Percentiles rank a stretch among this genome's conserved stretches.
These are phyloP conservation scores for Eragrostis curvula DNA, from an alignment of 176 grass and related monocot species.

Conservation along the genomic window DNA sequence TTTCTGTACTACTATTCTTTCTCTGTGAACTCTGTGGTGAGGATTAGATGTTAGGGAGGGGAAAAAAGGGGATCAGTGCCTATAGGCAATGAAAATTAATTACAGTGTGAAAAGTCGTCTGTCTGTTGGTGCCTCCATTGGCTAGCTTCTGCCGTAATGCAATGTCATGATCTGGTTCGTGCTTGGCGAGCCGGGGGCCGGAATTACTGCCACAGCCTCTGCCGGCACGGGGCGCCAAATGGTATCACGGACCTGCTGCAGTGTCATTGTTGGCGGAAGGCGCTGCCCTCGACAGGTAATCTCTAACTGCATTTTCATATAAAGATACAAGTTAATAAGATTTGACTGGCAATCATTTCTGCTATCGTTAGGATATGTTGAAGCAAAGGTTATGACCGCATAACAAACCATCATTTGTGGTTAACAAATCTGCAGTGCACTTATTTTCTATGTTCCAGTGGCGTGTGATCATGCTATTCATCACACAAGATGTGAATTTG, in stretches of 20 bases:
- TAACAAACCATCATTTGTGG: not conserved
- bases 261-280: slow-evolving; percentile 55
- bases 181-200: slow-evolving; percentile 47
- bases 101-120: slow-evolving; percentile 46
- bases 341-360: slow-evolving; percentile 17
- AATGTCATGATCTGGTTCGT: slow-evolving; percentile 54
- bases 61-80: slow-evolving; percentile 51
- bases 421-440: not conserved
- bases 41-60: slow-evolving; percentile 56
- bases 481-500: not conserved
- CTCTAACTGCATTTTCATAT: slow-evolving; percentile 66
- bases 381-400: not conserved
- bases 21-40: slow-evolving; percentile 52
- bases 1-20: slow-evolving; percentile 54
- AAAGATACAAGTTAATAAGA: slow-evolving; percentile 28
- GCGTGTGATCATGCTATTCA: not conserved
- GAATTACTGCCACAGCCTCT: slow-evolving; percentile 45
- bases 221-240: slow-evolving; percentile 48
- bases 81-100: slow-evolving; percentile 48
- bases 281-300: slow-evolving; percentile 66
- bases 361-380: not conserved
- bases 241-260: slow-evolving; percentile 56
- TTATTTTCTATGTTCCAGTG: not conserved
- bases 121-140: slow-evolving; percentile 33
- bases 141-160: slow-evolving; percentile 61